phyloP scores from a whole-genome alignment of 2,329 filamentous ascomycete species.

The Arthrobotrys iridis region DNA sequence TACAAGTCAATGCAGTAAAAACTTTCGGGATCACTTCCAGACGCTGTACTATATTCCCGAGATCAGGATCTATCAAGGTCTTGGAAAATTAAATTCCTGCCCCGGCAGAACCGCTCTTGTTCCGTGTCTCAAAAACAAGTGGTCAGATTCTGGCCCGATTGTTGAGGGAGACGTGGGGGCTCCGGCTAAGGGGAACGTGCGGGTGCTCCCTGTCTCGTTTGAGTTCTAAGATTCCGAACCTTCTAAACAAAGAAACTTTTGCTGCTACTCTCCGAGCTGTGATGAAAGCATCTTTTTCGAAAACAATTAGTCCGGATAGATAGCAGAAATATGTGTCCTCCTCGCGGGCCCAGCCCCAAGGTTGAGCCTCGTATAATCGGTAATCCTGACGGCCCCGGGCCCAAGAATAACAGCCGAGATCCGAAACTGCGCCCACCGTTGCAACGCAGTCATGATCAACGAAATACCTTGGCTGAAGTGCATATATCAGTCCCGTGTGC shows the following conservation, averaged over 20 bases:
- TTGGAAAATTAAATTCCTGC: background rate
- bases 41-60: conserved; percentile 1
- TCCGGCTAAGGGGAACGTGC: background rate
- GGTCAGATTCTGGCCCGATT: conserved; percentile 32
- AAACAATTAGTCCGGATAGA: background rate
- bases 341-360: background rate
- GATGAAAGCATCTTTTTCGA: conserved; percentile 2
- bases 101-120: conserved; percentile 20
- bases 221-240: background rate
- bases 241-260: background rate
- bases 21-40: background rate
- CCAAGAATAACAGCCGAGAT: conserved; percentile 35
- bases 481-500: background rate
- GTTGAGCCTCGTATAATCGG: background rate
- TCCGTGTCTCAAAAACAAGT: conserved; percentile 30
- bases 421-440: conserved; percentile 23
- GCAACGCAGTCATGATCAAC: conserved; percentile 19
- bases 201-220: background rate
- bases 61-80: conserved; percentile 17
- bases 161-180: conserved; percentile 16
- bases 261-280: conserved; percentile 1
- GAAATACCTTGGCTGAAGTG: background rate
- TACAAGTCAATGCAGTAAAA: background rate
- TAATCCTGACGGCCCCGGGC: background rate
- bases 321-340: background rate